These are phyloP conservation scores for Botrytis galanthina DNA, from an alignment of 2,329 filamentous ascomycete species.

Conservation along the genomic window DNA sequence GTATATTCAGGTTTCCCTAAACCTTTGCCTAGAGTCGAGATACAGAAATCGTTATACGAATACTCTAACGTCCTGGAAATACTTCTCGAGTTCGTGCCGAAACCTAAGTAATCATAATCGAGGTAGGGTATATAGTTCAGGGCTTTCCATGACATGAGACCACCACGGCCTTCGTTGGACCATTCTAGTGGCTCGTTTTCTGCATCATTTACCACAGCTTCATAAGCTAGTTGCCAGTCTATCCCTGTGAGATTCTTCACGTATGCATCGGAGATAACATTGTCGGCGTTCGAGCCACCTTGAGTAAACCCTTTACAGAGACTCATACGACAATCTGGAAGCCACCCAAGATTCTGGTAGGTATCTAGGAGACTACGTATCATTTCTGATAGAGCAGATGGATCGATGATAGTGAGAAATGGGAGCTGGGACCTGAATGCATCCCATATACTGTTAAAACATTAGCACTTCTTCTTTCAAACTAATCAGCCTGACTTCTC, in stretches of 20 bases:
- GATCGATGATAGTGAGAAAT: constrained; percentile 66
- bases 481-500: constrained; percentile 46
- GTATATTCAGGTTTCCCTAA: constrained; percentile 54
- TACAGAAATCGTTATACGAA: constrained; percentile 71
- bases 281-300: constrained; percentile 69
- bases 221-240: constrained; percentile 68
- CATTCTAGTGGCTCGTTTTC: constrained; percentile 57
- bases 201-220: constrained; percentile 65
- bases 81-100: constrained; percentile 66
- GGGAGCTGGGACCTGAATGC: constrained; percentile 66
- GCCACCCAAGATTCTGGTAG: constrained; percentile 57
- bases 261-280: constrained; percentile 64
- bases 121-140: constrained; percentile 68
- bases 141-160: constrained; percentile 67
- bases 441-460: constrained; percentile 60
- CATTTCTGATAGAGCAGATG: constrained; percentile 60
- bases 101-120: constrained; percentile 63
- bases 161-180: constrained; percentile 67
- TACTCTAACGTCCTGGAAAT: constrained; percentile 74
- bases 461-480: constrained; percentile 31
- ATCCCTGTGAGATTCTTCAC: constrained; percentile 65
- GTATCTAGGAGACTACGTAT: constrained; percentile 70
- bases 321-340: constrained; percentile 54
- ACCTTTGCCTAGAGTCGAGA: constrained; percentile 57
- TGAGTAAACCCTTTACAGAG: constrained; percentile 71